Evolutionary conservation across 2,329 filamentous ascomycete genomes (phyloP).

Genomic region (Cadophora sp.): DNA sequence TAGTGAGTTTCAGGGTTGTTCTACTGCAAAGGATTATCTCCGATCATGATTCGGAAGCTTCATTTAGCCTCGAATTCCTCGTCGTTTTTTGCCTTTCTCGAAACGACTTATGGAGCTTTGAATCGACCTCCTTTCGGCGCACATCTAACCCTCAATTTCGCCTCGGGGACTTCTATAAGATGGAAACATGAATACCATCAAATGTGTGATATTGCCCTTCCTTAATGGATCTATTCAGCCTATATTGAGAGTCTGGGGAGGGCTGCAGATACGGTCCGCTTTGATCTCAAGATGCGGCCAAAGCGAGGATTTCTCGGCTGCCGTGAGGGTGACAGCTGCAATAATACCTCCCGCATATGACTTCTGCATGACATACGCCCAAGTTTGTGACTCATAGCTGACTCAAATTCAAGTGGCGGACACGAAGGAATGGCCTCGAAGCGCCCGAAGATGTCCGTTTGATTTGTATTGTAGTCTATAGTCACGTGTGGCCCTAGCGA

Average conservation of each 20-base stretch:
- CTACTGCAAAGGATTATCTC: conserved; percentile 21
- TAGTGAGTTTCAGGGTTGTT: conserved; percentile 31
- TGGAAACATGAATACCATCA: not conserved
- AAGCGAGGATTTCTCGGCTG: conserved; percentile 25
- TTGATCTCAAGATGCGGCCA: conserved; percentile 21
- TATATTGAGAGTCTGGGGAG: conserved; percentile 23
- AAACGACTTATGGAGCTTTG: not conserved
- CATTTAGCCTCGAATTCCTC: conserved; percentile 19
- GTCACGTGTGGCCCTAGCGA: conserved; percentile 21
- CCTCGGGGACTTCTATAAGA: not conserved
- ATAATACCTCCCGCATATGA: conserved; percentile 23
- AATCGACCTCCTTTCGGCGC: not conserved
- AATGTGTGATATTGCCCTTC: conserved; percentile 25
- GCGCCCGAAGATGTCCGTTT: not conserved
- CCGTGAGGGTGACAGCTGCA: conserved; percentile 25
- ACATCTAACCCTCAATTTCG: not conserved
- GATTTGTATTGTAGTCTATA: not conserved
- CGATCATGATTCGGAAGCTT: conserved; percentile 18
- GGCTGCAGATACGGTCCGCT: conserved; percentile 22
- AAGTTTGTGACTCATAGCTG: conserved; percentile 6
- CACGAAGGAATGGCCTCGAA: conserved; percentile 1
- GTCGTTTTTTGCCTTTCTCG: conserved; percentile 16
- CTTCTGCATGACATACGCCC: conserved; percentile 19
- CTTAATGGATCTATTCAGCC: conserved; percentile 30
- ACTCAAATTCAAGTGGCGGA: not conserved